Evolutionary conservation across 106 monocot species (phyloP).

Genomic region (Chionographis japonica): DNA sequence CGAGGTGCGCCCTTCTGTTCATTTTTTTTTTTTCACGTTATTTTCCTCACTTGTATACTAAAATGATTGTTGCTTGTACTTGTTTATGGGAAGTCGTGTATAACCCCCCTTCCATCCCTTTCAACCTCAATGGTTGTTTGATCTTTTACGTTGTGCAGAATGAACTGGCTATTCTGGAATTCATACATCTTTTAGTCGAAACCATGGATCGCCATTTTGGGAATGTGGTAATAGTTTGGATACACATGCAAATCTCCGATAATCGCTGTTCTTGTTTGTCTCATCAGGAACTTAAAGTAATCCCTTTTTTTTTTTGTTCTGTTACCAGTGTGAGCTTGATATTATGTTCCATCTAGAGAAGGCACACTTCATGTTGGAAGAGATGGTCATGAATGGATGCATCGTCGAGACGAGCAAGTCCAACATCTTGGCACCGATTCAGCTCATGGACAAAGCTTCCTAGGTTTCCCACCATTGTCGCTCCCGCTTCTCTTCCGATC

Average conservation of each 20-base stretch:
- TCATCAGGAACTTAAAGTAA: not conserved
- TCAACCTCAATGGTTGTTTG: not conserved
- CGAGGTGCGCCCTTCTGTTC: slow-evolving; percentile 42
- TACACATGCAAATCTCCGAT: not conserved
- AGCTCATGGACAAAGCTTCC: slow-evolving; percentile 90
- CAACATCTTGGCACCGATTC: slow-evolving; percentile 84
- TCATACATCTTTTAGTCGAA: slow-evolving; percentile 95
- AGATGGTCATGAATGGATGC: slow-evolving; percentile 99
- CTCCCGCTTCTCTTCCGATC: no score
- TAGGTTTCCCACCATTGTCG: slow-evolving; percentile 11
- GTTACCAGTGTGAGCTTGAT: slow-evolving; percentile 81
- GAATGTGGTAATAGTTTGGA: slow-evolving; percentile 64
- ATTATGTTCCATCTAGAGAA: slow-evolving; percentile 99
- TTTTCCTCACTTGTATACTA: not conserved
- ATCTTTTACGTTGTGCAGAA: slow-evolving; percentile 47
- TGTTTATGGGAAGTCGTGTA: not conserved
- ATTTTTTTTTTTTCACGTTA: not conserved
- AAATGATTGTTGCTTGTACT: no score
- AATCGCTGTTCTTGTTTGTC: not conserved
- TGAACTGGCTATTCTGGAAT: slow-evolving; percentile 91
- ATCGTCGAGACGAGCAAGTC: slow-evolving; percentile 89
- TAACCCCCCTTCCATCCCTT: not conserved
- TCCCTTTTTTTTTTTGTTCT: not conserved
- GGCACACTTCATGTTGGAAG: slow-evolving; percentile 99
- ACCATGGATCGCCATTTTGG: slow-evolving; percentile 98